Conservation (phyloP, 345 rosid species). For the Salix brachista region DNA sequence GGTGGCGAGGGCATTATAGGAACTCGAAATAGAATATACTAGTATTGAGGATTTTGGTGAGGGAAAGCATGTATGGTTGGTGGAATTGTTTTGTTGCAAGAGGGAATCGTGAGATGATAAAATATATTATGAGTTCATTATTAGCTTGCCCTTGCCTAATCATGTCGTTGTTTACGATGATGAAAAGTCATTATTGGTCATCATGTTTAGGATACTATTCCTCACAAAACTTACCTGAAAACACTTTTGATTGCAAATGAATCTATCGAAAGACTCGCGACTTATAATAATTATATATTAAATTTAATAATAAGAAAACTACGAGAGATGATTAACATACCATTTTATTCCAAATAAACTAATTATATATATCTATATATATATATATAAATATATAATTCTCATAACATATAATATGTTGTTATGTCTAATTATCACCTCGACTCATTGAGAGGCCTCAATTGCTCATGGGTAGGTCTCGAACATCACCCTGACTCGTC, state of each 20-base stretch:
- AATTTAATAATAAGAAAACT: background rate
- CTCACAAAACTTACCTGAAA: slow-evolving; percentile 10
- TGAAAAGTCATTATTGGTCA: slow-evolving; percentile 27
- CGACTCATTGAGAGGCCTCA: too few relatives aligned
- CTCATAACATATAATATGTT: too few relatives aligned
- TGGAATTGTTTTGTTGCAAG: background rate
- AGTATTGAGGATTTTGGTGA: slow-evolving; percentile 3
- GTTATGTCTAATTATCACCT: too few relatives aligned
- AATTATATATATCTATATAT: too few relatives aligned
- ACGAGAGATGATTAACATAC: background rate
- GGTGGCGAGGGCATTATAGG: slow-evolving; percentile 18
- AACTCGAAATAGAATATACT: background rate
- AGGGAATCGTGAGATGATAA: slow-evolving; percentile 15
- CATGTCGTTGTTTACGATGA: slow-evolving; percentile 27
- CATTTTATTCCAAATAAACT: too few relatives aligned
- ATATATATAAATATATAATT: too few relatives aligned
- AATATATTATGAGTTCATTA: background rate
- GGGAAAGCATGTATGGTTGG: slow-evolving; percentile 42
- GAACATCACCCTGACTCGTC: too few relatives aligned
- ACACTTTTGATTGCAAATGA: background rate
- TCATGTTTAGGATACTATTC: slow-evolving; percentile 8
- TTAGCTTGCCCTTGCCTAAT: background rate
- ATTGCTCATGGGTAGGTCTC: too few relatives aligned
- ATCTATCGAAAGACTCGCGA: slow-evolving; percentile 19
- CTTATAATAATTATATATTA: background rate